Percentiles rank a stretch among this genome's conserved stretches.
phyloP scores from a whole-genome alignment of 495 filamentous ascomycete species.

The Hyaloscypha bicolor region DNA sequence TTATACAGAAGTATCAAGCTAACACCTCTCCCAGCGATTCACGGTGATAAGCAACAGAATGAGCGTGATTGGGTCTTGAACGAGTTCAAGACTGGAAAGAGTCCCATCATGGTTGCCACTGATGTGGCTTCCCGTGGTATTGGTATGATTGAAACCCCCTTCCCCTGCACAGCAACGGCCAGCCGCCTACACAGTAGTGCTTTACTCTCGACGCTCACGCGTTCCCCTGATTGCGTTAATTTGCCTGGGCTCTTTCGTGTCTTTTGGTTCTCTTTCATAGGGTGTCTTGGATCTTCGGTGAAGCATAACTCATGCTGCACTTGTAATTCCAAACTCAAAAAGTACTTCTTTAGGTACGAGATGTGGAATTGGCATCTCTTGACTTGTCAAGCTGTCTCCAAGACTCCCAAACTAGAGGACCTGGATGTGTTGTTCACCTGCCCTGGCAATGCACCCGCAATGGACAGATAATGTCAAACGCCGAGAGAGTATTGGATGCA shows the following conservation, averaged over 20 bases:
- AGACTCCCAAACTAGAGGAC: conserved; percentile 63
- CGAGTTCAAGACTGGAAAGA: conserved; percentile 97
- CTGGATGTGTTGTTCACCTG: conserved; percentile 61
- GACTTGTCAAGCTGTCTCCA: conserved; percentile 65
- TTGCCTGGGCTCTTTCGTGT: conserved; percentile 82
- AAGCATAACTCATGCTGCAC: conserved; percentile 69
- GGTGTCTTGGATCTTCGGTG: conserved; percentile 85
- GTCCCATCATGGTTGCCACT: conserved; percentile 96
- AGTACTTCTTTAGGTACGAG: conserved; percentile 69
- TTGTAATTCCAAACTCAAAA: conserved; percentile 69
- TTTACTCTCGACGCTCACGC: conserved; percentile 82
- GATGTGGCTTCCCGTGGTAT: conserved; percentile 99
- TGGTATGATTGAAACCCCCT: conserved; percentile 85
- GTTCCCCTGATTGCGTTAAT: conserved; percentile 76
- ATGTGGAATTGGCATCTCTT: conserved; percentile 74
- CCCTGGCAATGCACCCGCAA: conserved; percentile 48
- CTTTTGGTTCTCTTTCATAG: conserved; percentile 74
- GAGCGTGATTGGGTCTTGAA: conserved; percentile 99
- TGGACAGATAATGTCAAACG: conserved; percentile 32
- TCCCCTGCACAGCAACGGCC: conserved; percentile 58
- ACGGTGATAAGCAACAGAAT: conserved; percentile 99
- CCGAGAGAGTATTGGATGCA: conserved; percentile 40
- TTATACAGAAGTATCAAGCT: conserved; percentile 35
- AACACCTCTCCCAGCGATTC: conserved; percentile 69
- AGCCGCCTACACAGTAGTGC: conserved; percentile 78